These are phyloP conservation scores for Punctularia strigosozonata DNA, from an alignment of 768 basidiomycete species.

Conservation along the genomic window DNA sequence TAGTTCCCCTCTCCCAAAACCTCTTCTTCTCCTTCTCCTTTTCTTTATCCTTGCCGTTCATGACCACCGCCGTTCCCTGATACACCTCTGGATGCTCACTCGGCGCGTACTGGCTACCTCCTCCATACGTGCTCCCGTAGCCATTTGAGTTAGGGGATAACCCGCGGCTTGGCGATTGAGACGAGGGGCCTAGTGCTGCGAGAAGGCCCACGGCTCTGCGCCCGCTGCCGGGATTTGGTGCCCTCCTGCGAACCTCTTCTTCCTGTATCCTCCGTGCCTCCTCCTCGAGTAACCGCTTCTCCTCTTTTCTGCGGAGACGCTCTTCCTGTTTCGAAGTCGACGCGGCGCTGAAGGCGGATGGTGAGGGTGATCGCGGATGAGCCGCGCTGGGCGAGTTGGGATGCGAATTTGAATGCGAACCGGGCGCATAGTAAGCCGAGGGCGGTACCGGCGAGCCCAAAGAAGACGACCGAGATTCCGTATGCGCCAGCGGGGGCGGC, in stretches of 20 bases:
- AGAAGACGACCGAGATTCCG: conserved; percentile 38
- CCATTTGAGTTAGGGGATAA: conserved; percentile 12
- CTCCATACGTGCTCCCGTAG: conserved; percentile 11
- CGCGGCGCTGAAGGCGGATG: background rate
- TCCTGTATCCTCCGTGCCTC: conserved; percentile 7
- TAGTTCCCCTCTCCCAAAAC: conserved; percentile 34
- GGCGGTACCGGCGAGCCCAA: conserved; percentile 34
- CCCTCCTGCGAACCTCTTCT: conserved; percentile 17
- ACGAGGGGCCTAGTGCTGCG: conserved; percentile 47
- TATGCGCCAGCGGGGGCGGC: conserved; percentile 11
- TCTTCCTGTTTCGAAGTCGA: background rate
- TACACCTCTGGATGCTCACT: no score
- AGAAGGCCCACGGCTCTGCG: conserved; percentile 41
- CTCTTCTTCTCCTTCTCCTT: conserved; percentile 42
- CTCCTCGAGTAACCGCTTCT: background rate
- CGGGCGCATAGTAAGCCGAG: conserved; percentile 28
- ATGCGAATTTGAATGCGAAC: conserved; percentile 6
- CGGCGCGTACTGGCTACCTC: no score
- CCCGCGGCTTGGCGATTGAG: conserved; percentile 14
- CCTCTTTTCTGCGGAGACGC: no score
- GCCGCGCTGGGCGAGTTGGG: conserved; percentile 6
- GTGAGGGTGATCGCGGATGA: conserved; percentile 16
- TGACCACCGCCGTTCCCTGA: no score
- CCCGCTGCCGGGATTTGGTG: conserved; percentile 14
- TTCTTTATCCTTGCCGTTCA: conserved; percentile 30